Evolutionary conservation across 805 yeast species (phyloP).

Genomic region (Metschnikowia corniflorae): DNA sequence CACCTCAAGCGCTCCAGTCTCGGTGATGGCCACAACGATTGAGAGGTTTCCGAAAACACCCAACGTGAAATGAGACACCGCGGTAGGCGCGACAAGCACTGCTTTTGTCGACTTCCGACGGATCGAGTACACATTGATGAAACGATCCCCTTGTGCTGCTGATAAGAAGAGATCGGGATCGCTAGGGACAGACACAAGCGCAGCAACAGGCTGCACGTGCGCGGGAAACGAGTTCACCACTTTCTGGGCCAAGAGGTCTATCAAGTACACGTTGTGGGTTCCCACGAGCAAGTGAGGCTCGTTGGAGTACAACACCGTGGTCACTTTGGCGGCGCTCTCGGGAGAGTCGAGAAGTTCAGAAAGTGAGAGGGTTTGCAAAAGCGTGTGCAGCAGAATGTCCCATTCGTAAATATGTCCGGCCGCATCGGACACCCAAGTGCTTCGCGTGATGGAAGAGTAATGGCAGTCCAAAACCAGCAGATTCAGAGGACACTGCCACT

Average conservation of each 20-base stretch:
- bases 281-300: slow-evolving; percentile 53
- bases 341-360: slow-evolving; percentile 32
- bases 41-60: slow-evolving; percentile 28
- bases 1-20: slow-evolving; percentile 70
- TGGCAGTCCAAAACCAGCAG: slow-evolving; percentile 50
- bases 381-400: slow-evolving; percentile 46
- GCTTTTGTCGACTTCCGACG: slow-evolving; percentile 41
- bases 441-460: slow-evolving; percentile 37
- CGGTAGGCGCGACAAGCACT: slow-evolving; percentile 69
- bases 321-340: slow-evolving; percentile 30
- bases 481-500: slow-evolving; percentile 44
- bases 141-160: slow-evolving; percentile 76
- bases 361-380: slow-evolving; percentile 41
- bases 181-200: slow-evolving; percentile 38
- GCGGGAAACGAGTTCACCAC: slow-evolving; percentile 63
- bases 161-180: slow-evolving; percentile 53
- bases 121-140: slow-evolving; percentile 65
- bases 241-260: slow-evolving; percentile 38
- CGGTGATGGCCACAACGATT: slow-evolving; percentile 58
- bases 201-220: slow-evolving; percentile 64
- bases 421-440: slow-evolving; percentile 59
- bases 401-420: slow-evolving; percentile 60
- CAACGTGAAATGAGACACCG: slow-evolving; percentile 46
- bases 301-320: slow-evolving; percentile 27
- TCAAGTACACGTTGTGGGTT: slow-evolving; percentile 60